Evolutionary conservation across 2,329 filamentous ascomycete genomes (phyloP), one percentile per base, ranked within the genome.

Genomic region (Alternaria consortialis): DNA sequence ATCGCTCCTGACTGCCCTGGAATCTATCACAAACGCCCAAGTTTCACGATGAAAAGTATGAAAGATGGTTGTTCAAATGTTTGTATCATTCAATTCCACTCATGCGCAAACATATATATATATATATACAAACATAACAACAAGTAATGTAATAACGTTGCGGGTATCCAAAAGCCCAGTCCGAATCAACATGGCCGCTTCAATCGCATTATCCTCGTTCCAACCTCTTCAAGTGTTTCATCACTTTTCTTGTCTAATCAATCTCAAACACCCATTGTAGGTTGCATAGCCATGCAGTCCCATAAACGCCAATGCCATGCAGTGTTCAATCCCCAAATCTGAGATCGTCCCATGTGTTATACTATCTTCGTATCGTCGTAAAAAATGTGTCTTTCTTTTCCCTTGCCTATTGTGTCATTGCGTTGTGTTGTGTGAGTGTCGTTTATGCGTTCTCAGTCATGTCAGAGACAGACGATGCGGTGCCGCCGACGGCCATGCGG

Each of bases 401-500:
- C 4, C n/a, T 15, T 32, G 15, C n/a, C 5, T 34, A 17, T 15
- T 32, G n/a, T 47, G 20, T 47, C 43, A 31, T 32, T 20, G 29
- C 2, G 17, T 15, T 47, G 8, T 17, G 5, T 17, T 20, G 44
- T 13, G 7, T 13, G 6, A 1, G 15, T 11, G 25, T 23, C n/a
- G 17, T 39, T 27, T 39, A 40, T 44, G 37, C 62, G 34, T 53
- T 56, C 53, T 66, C 67, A 25, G 73, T 74, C 70, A 77, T 74
- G 36, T 79, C 76, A 37, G 70, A 74, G 25, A 73, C 73, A 9
- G 63, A 68, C 17, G 70, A 66, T 8, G 70, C 69, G 3, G 71
- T 74, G 46, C 74, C 75, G 62, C 75, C 77, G 17, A 79, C 75
- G 0, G 75, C 72, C 77, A 80, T 79, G 42, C 79, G 74, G 12